Evolutionary conservation across 441 rosid genomes (phyloP).

Genomic region (Pelargonium australe): DNA sequence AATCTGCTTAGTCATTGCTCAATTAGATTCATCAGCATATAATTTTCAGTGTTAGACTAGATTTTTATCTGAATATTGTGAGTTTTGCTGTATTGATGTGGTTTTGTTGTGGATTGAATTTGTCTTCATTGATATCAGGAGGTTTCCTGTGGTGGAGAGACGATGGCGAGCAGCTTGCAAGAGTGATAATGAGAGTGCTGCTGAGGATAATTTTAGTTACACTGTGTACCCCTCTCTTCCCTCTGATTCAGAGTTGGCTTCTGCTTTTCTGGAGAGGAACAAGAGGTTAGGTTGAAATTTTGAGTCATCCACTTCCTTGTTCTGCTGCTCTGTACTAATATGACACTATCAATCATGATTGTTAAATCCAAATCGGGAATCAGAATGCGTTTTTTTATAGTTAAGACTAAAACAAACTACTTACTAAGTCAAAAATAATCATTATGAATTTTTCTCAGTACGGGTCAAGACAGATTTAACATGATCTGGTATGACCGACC

Average conservation of each 20-base stretch:
- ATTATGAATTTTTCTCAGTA: too few species aligned
- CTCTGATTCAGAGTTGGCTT: slow-evolving; percentile 58
- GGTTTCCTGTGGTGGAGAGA: slow-evolving; percentile 77
- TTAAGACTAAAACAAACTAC: too few species aligned
- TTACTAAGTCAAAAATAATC: too few species aligned
- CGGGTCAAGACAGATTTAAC: too few species aligned
- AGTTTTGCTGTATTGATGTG: neutral
- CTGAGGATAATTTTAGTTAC: slow-evolving; percentile 29
- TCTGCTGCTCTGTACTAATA: neutral
- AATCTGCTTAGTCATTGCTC: too few species aligned
- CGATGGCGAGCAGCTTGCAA: slow-evolving; percentile 65
- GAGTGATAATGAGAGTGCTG: slow-evolving; percentile 30
- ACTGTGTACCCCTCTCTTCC: slow-evolving; percentile 38
- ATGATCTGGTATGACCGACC: too few species aligned
- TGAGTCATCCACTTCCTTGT: neutral
- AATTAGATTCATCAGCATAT: neutral
- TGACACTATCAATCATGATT: too few species aligned
- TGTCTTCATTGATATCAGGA: slow-evolving; percentile 32
- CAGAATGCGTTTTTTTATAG: too few species aligned
- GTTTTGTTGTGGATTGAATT: neutral
- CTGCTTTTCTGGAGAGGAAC: slow-evolving; percentile 58
- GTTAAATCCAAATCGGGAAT: too few species aligned
- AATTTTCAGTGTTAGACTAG: neutral
- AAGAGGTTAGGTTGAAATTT: slow-evolving; percentile 35
- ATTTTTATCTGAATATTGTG: neutral